Base-by-base conservation (phyloP, 2,329 filamentous ascomycete genomes). In the Cytospora leucostoma region DNA sequence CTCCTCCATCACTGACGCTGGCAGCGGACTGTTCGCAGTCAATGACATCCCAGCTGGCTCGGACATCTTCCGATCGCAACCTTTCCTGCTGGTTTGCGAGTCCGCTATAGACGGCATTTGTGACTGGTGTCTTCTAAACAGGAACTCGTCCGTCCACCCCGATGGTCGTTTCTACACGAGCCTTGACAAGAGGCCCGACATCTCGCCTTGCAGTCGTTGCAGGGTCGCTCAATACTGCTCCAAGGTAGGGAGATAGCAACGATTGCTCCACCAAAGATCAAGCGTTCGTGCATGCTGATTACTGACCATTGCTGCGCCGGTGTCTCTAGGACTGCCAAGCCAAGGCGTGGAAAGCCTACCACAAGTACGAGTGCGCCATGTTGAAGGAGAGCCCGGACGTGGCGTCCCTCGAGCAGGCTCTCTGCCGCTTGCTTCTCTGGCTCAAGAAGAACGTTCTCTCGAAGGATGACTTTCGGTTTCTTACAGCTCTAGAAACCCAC, bases 311-410 rank as follows among this genome's bases (percentile, higher is more conserved):
- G 8, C 27, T 37, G 4, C 13, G 7, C 34, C 7, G 7, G 27
- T 6, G n/a, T 34, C 6, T 34, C 6, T 34, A 74, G 72, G 35
- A 66, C 19, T 75, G 74, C 59, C 73, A 74, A 52, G 64, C 65
- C 47, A 64, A 64, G 13, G 72, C 72, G 0, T 74, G 72, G 72
- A 60, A 55, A n/a, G 57, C 56, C 3, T 73, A 71, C 53, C 74
- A 75, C 65, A 71, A 67, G 27, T 67, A 70, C 44, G 74, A 75
- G 62, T 75, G 74, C 66, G 59, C 63, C 19, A 32, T 71, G 0
- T 63, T 75, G 37, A 59, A 60, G 27, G 53, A 67, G 7, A 54
- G 40, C 4, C 69, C 70, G 1, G 21, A 17, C 10, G 63, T 72
- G 40, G 57, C 61, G 2, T 27, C 68, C 6, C 53, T 68, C n/a